Evolutionary conservation across 345 rosid genomes (phyloP), one percentile per base, ranked within the genome.

Genomic region (Geranium brycei): DNA sequence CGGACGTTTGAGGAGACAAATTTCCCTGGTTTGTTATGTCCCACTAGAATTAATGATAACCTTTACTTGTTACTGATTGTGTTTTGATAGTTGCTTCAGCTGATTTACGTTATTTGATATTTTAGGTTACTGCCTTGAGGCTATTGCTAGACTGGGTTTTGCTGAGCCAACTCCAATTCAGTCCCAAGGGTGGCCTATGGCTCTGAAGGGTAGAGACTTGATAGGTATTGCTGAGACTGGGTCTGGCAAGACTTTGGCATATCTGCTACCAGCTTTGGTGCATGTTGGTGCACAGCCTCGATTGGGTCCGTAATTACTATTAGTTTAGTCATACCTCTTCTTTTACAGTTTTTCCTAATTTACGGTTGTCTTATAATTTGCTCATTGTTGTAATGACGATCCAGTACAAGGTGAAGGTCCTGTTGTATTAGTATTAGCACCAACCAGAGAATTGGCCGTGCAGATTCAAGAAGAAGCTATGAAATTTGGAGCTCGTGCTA

Each of bases 141-240:
- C 82, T 51, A 85, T 92, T 78, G 77, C 89, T 31, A 87, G 76
- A 56, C 63, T 87, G 82, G 98, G 98, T 63, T 92, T 92, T 65
- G 86, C 76, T 57, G 96, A 93, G 83, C 99, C 99, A 18, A 90
- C 97, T 1, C 83, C 99, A 0, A 93, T 93, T 71, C 99, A 93
- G 75, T 77, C 97, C 66, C 96, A 88, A 73, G 97, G 96, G 8
- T 90, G 96, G 97, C 97, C 99, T 0, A 88, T 93, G 99, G 99
- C 97, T 38, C 76, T 93, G 38, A 90, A 90, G 84, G 95, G 96
- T 71, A 88, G 91, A 68, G 97, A 90, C 79, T 67, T 93, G 61
- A 74, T 93, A 64, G 99, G 97, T 28, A 93, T 93, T 69, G 97
- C 97, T 5, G 99, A 90, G 85, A 90, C 97, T 28, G 99, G 97